A percentile compares a stretch with the other conserved stretches of the same genome.
Conservation (phyloP, 2,329 filamentous ascomycete species). For the Pseudocercospora fuligena region DNA sequence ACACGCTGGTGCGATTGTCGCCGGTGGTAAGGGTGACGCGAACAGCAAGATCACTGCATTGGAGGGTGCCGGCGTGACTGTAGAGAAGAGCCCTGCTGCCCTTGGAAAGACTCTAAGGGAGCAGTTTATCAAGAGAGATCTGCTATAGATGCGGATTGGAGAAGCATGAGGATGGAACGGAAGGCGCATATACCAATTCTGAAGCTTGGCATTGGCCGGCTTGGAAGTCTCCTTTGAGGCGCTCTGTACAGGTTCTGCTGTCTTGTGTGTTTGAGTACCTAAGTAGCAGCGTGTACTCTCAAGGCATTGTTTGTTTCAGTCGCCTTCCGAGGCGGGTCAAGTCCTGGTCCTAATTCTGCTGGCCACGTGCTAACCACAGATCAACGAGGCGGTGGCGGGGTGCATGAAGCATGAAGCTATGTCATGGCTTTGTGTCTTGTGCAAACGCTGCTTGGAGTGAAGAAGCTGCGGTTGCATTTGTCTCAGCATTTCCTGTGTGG, state of each 20-base stretch:
- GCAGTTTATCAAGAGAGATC: constrained; percentile 93
- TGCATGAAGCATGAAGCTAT: not conserved
- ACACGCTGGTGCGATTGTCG: constrained; percentile 97
- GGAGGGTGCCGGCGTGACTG: constrained; percentile 89
- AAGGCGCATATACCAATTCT: constrained; percentile 10
- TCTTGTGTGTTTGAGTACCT: constrained; percentile 13
- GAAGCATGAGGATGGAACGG: not conserved
- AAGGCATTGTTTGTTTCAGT: constrained; percentile 7
- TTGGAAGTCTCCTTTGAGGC: constrained; percentile 12
- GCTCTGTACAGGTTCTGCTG: constrained; percentile 17
- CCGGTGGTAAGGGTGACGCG: constrained; percentile 94
- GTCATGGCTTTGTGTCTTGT: no score
- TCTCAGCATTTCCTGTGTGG: no score
- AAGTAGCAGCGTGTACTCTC: constrained; percentile 23
- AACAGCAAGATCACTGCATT: constrained; percentile 98
- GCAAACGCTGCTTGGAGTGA: no score
- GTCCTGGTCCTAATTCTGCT: not conserved
- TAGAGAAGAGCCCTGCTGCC: constrained; percentile 89
- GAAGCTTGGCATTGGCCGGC: not conserved
- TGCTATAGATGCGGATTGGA: constrained; percentile 68
- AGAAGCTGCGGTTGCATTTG: no score
- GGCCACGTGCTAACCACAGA: not conserved
- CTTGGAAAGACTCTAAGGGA: constrained; percentile 93
- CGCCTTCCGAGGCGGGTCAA: not conserved
- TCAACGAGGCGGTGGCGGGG: not conserved